These are phyloP conservation scores for Corynespora cassiicola DNA, from an alignment of 2,329 filamentous ascomycete species.

Conservation along the genomic window DNA sequence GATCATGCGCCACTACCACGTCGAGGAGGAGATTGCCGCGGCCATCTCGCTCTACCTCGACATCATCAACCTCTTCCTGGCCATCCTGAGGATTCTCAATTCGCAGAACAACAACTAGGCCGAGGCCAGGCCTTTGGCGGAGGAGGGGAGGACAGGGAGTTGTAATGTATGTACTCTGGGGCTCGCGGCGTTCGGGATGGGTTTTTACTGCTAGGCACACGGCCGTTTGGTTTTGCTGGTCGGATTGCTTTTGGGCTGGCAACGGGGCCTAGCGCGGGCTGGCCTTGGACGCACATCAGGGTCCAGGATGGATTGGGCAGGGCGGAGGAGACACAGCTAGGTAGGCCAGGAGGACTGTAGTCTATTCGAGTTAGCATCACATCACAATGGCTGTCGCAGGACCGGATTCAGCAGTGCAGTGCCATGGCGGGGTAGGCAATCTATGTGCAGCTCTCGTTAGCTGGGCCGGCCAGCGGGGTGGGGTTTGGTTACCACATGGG, in stretches of 20 bases:
- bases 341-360: too few species aligned
- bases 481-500: neutral
- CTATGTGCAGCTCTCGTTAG: neutral
- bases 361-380: too few species aligned
- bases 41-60: conserved; percentile 95
- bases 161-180: neutral
- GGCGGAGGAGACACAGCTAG: too few species aligned
- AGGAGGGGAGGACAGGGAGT: neutral
- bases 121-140: neutral
- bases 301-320: too few species aligned
- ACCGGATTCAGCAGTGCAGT: too few species aligned
- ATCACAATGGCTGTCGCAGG: too few species aligned
- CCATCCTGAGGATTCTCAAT: conserved; percentile 94
- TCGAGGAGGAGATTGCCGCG: conserved; percentile 97
- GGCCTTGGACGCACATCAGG: too few species aligned
- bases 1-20: conserved; percentile 93
- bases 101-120: conserved; percentile 89
- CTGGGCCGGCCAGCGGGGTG: too few species aligned
- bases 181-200: conserved; percentile 2
- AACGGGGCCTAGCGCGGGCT: too few species aligned
- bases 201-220: neutral
- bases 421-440: conserved; percentile 3
- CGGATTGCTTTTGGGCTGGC: neutral
- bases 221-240: neutral
- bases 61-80: conserved; percentile 95